These are phyloP conservation scores for Turritis glabra DNA, from an alignment of 345 rosid species.

Conservation along the genomic window DNA sequence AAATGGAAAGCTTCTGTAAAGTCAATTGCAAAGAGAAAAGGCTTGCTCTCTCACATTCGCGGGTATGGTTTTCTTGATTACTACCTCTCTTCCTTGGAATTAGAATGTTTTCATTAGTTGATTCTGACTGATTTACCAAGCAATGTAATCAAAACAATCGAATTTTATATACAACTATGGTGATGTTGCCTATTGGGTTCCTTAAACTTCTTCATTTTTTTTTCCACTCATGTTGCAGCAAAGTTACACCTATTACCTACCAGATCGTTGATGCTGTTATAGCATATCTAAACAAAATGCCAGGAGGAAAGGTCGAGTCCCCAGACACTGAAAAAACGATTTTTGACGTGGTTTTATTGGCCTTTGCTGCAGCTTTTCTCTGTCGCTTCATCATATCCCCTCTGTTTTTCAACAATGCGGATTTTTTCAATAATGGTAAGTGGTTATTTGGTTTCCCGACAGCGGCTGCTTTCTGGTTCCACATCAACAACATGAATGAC, in stretches of 20 bases:
- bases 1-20: neutral
- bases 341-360: neutral
- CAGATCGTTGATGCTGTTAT: neutral
- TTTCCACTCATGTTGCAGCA: neutral
- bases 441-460: neutral
- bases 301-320: neutral
- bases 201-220: too few species aligned
- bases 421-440: neutral
- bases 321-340: neutral
- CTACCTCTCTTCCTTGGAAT: too few species aligned
- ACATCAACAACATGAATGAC: neutral
- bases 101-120: too few species aligned
- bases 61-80: neutral
- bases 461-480: neutral
- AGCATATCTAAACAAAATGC: neutral
- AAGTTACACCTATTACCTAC: neutral
- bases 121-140: too few species aligned
- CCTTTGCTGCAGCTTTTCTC: neutral
- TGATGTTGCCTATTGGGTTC: too few species aligned
- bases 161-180: neutral
- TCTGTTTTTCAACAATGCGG: neutral
- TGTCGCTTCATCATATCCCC: neutral
- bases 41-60: neutral
- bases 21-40: neutral
- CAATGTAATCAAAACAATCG: too few species aligned